Conservation (phyloP, 2,329 filamentous ascomycete species). For the Penicillium hesseltinei region DNA sequence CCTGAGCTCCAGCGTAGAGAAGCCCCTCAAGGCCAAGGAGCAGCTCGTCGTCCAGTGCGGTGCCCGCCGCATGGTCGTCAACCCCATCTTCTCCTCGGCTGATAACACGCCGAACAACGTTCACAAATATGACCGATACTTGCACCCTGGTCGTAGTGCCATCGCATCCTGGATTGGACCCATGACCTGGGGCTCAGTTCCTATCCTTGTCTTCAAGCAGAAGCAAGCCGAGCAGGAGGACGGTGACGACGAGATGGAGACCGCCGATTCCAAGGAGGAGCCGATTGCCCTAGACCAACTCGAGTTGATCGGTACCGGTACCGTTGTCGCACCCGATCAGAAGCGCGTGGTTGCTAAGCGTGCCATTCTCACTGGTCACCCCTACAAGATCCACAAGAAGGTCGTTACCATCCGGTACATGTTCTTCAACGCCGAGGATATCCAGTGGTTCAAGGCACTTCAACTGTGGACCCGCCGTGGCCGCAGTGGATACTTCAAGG, state of each 20-base stretch:
- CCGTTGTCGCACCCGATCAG: slow-evolving; percentile 72
- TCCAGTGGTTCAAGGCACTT: slow-evolving; percentile 95
- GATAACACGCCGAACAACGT: slow-evolving; percentile 94
- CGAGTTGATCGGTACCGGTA: slow-evolving; percentile 80
- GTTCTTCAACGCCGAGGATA: slow-evolving; percentile 97
- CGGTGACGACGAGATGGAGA: slow-evolving; percentile 42
- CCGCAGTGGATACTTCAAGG: slow-evolving; percentile 87
- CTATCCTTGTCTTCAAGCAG: slow-evolving; percentile 79
- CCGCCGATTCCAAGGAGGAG: slow-evolving; percentile 42
- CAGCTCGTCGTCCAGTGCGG: slow-evolving; percentile 90
- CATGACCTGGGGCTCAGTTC: slow-evolving; percentile 88
- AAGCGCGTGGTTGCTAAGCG: slow-evolving; percentile 85
- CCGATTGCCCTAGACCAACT: slow-evolving; percentile 51
- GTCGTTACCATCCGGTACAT: slow-evolving; percentile 97
- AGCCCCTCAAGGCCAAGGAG: slow-evolving; percentile 84
- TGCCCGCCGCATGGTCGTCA: slow-evolving; percentile 79
- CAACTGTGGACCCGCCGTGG: slow-evolving; percentile 92
- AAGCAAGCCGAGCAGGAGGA: slow-evolving; percentile 28
- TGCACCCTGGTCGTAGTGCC: slow-evolving; percentile 86
- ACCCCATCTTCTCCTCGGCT: slow-evolving; percentile 84
- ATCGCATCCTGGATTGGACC: slow-evolving; percentile 89
- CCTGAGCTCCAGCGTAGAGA: slow-evolving; percentile 71
- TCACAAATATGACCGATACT: slow-evolving; percentile 90
- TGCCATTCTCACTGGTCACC: slow-evolving; percentile 89
- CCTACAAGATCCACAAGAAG: slow-evolving; percentile 98